Conservation (phyloP, 257 asterid species). For the Thymus quinquecostatus region DNA sequence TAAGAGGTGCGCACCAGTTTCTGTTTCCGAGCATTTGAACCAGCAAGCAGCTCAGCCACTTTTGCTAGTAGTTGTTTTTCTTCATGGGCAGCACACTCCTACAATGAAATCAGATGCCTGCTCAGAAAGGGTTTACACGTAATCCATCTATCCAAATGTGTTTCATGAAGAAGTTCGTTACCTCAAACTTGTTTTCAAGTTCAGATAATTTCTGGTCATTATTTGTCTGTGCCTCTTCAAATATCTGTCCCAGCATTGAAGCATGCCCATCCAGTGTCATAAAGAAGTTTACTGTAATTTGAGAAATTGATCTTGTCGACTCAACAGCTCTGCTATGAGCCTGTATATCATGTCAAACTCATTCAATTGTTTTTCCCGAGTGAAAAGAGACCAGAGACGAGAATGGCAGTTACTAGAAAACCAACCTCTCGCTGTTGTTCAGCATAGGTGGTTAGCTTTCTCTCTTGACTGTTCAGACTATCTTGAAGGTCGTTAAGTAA, state of each 20-base stretch:
- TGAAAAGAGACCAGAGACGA: conserved; percentile 21
- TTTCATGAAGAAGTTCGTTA: conserved; percentile 35
- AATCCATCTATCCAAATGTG: conserved; percentile 20
- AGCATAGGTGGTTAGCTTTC: conserved; percentile 66
- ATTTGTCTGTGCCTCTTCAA: conserved; percentile 72
- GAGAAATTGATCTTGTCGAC: conserved; percentile 76
- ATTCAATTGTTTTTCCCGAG: conserved; percentile 12
- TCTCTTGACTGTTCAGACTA: conserved; percentile 77
- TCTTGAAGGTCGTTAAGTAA: conserved; percentile 87
- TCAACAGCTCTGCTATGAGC: conserved; percentile 88
- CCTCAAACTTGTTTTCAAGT: conserved; percentile 95
- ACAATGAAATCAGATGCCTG: conserved; percentile 26
- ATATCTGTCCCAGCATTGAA: conserved; percentile 75
- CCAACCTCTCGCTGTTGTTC: conserved; percentile 80
- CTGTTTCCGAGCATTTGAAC: conserved; percentile 88
- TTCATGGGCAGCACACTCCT: conserved; percentile 96
- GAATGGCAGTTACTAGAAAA: conserved; percentile 1
- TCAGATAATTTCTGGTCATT: conserved; percentile 75
- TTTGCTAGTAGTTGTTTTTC: conserved; percentile 86
- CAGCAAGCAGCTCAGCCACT: conserved; percentile 93
- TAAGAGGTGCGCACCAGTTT: conserved; percentile 61
- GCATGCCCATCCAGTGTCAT: conserved; percentile 71
- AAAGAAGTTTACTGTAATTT: conserved; percentile 70
- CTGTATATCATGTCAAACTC: conserved; percentile 44
- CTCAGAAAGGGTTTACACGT: conserved; percentile 13